These are phyloP conservation scores for Aegilops tauschii DNA, from an alignment of 176 grass and related monocot genomes.

Conservation along the genomic window DNA sequence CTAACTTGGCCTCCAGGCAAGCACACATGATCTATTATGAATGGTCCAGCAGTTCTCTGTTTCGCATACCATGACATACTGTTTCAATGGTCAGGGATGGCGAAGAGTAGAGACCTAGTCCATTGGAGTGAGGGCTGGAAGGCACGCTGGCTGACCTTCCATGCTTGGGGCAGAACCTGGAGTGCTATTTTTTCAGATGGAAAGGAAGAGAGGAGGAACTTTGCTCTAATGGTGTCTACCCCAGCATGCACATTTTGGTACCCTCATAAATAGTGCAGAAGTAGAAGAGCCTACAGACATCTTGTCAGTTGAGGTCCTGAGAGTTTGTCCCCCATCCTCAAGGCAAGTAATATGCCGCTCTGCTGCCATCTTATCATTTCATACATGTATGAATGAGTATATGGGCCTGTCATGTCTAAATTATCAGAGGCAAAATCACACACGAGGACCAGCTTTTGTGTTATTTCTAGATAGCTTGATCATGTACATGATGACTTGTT, in stretches of 20 bases:
- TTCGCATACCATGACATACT: background rate
- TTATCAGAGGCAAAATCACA: conserved; percentile 9
- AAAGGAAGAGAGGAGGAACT: background rate
- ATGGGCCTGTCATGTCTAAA: background rate
- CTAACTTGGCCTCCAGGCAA: background rate
- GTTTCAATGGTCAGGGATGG: background rate
- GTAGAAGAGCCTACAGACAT: background rate
- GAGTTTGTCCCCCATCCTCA: background rate
- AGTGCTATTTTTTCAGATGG: background rate
- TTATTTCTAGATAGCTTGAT: background rate
- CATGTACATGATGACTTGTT: background rate
- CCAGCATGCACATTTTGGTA: background rate
- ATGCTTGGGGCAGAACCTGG: no score
- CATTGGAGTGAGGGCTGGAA: no score
- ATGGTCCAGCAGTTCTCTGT: background rate
- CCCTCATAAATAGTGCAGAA: background rate
- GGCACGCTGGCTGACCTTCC: no score
- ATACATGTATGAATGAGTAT: background rate
- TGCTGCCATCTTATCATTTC: background rate
- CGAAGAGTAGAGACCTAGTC: background rate
- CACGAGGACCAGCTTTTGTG: background rate
- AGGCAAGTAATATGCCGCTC: background rate
- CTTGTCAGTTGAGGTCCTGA: background rate
- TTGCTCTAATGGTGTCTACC: no score
- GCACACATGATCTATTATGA: background rate